Base-by-base conservation (phyloP, 805 yeast species). In the Peterozyma xylosa region DNA sequence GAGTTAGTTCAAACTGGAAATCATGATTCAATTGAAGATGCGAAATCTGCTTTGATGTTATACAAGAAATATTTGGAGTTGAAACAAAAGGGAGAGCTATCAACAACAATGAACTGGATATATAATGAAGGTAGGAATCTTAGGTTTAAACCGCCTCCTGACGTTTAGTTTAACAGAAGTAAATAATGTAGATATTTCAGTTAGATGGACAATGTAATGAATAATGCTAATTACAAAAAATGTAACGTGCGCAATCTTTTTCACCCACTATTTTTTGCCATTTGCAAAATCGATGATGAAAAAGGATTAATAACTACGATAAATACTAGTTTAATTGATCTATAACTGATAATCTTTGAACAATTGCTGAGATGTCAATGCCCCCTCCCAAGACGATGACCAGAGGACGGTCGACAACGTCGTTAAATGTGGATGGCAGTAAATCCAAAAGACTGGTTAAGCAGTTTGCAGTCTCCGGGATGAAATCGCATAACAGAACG, bases 11-110 rank as follows among this genome's bases (percentile, higher is more conserved):
- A 93, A 60, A 80, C 79, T 2, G 96, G 93, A 2, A 91, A 91
- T 57, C 99, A 93, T 62, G 98, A 95, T 59, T 91, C 98, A 1
- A 89, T 93, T 38, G 99, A 93, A 57, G 99, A 93, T 66, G 97
- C 99, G 0, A 67, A 71, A 45, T 83, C 95, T 10, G 98, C 99
- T 0, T 70, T 93, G 52, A 62, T 76, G 38, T 65, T 93, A 33
- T 95, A 86, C 65, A 76, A 78, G 48, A 80, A 78, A 54, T 91
- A 86, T 56, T 62, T 76, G 54, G 81, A 82, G 50, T 68, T 91
- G 50, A 66, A 68, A 42, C 71, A 67, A 3, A 59, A 63, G 0
- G 91, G 86, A 0, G 70, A 67, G 29, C 74, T 91, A 46, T 86
- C 84, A 37, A 63, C 60, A 3, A 71, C 78, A 1, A 68, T 93